Evolutionary conservation across 768 basidiomycete species (phyloP).

Genomic region (Pleurotus eryngii): DNA sequence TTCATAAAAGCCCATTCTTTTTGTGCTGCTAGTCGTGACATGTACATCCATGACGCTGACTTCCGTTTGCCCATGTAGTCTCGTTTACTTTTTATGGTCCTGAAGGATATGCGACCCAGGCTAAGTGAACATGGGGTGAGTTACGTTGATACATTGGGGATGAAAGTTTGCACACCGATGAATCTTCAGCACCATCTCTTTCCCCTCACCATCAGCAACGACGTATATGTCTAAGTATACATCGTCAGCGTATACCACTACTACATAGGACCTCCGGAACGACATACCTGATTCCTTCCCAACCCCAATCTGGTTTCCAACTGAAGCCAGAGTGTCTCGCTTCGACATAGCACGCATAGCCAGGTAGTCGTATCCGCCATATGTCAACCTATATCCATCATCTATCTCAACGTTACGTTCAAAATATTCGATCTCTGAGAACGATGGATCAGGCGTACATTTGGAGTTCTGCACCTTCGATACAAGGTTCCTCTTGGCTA

Average conservation of each 20-base stretch:
- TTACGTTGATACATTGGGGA: background rate
- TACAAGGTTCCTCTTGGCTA: constrained; percentile 90
- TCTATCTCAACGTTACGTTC: constrained; percentile 48
- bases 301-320: constrained; percentile 97
- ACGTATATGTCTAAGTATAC: constrained; percentile 73
- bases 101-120: constrained; percentile 95
- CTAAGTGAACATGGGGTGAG: constrained; percentile 35
- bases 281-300: constrained; percentile 91
- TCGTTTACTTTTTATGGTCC: constrained; percentile 92
- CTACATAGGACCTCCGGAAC: no score
- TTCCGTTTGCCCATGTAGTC: constrained; percentile 96
- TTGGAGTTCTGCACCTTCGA: constrained; percentile 88
- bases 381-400: constrained; percentile 95
- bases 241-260: background rate
- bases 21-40: constrained; percentile 93
- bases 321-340: constrained; percentile 81
- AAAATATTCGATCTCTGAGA: constrained; percentile 5
- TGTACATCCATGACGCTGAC: constrained; percentile 99
- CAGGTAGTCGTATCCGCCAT: constrained; percentile 97
- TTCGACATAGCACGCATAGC: constrained; percentile 93
- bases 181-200: constrained; percentile 87
- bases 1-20: constrained; percentile 99
- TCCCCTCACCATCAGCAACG: constrained; percentile 81
- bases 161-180: constrained; percentile 61
- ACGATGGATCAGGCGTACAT: constrained; percentile 47